Base-by-base conservation (phyloP, 495 filamentous ascomycete species). In the Talaromyces ruber region DNA sequence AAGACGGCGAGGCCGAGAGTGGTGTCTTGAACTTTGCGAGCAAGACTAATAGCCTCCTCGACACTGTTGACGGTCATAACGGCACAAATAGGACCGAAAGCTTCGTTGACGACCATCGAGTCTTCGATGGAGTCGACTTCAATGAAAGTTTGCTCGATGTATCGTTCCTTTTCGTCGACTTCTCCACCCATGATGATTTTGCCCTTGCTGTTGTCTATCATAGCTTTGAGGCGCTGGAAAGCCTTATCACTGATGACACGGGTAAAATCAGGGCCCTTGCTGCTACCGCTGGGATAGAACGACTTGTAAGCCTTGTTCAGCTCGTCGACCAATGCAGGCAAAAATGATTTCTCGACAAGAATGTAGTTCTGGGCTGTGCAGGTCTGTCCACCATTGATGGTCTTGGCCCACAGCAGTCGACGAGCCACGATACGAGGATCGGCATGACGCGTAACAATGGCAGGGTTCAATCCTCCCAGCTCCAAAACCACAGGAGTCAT, bases 361-460 rank as follows among this genome's bases (percentile, higher is more conserved):
- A 90, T 82, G 68, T 97, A 96, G 74, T 97, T 96, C 66, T 96
- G 91, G 6, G 82, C 86, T 34, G 96, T 83, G 73, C 94, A 97
- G 59, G 94, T 77, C 72, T 98, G 94, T 18, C 94, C 94, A 12
- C 89, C 85, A 72, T 96, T 95, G 61, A 87, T 60, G 8, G 82
- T 75, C 80, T 97, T 98, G 55, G 86, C 89, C 93, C 93, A 98
- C 4, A 94, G 74, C 50, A 97, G 78, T 37, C 94, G 79, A 64
- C 87, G 83, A 9, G 93, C 93, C 8, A 95, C 91, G n/a, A 97
- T 76, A 59, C 84, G 74, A 22, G 91, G 79, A 73, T 98, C 82
- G 28, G 91, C 87, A 64, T 88, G 83, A 71, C 89, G 91, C 50
- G 90, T 90, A 64, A 98, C 76, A 64, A 97, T 91, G 28, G 91